These are phyloP conservation scores for Cubamyces lactineus DNA, from an alignment of 768 basidiomycete genomes.

Conservation along the genomic window DNA sequence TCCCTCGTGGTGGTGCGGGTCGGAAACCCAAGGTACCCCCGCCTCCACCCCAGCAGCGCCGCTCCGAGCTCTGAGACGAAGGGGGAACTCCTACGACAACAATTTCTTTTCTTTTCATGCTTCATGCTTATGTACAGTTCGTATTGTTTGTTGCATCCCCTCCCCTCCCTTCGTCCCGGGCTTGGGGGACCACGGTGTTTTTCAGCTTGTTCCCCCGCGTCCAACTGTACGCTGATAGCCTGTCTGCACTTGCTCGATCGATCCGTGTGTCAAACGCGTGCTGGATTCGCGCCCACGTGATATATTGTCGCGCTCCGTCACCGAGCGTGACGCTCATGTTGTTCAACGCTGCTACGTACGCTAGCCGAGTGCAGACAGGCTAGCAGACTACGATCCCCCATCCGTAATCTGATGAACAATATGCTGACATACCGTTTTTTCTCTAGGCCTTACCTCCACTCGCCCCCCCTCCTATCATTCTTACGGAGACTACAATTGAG, in stretches of 20 bases:
- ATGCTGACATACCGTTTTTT: conserved; percentile 27
- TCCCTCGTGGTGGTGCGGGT: conserved; percentile 57
- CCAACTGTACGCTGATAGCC: conserved; percentile 44
- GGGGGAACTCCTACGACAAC: conserved; percentile 57
- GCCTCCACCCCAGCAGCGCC: conserved; percentile 67
- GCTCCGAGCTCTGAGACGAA: conserved; percentile 95
- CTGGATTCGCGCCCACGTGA: conserved; percentile 45
- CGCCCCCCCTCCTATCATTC: conserved; percentile 35
- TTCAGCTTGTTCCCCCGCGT: conserved; percentile 74
- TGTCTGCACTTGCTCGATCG: conserved; percentile 34
- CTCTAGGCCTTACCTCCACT: conserved; percentile 48
- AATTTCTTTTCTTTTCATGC: conserved; percentile 43
- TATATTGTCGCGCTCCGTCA: conserved; percentile 28
- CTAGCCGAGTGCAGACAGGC: conserved; percentile 27
- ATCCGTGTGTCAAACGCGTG: conserved; percentile 38
- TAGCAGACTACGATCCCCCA: conserved; percentile 39
- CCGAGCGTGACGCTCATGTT: conserved; percentile 8
- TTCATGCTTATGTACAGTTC: conserved; percentile 46
- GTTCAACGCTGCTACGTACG: too few species aligned
- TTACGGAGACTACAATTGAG: conserved; percentile 65
- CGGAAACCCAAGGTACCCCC: conserved; percentile 92
- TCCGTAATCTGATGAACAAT: conserved; percentile 18
- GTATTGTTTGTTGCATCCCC: conserved; percentile 73
- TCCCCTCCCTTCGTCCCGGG: conserved; percentile 81
- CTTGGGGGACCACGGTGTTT: conserved; percentile 84